Conservation (phyloP, 306 rosid genomes). For the Benincasa hispida region DNA sequence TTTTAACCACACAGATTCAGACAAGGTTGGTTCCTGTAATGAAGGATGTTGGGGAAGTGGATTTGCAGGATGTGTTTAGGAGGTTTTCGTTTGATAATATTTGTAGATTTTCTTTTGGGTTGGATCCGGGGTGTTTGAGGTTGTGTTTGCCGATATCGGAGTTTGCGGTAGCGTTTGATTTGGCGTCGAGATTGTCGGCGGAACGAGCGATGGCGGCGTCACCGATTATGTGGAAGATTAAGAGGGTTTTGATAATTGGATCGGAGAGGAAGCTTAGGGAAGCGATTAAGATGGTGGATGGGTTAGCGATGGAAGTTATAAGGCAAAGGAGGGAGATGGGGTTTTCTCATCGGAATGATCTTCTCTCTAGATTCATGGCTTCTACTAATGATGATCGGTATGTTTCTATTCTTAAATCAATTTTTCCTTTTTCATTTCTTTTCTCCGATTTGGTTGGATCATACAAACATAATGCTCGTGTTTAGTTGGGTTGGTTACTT, state of each 20-base stretch:
- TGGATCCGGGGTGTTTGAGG: slow-evolving; percentile 66
- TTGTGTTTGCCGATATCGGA: slow-evolving; percentile 29
- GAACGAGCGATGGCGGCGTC: slow-evolving; percentile 49
- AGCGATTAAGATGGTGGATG: slow-evolving; percentile 30
- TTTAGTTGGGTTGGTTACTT: background rate
- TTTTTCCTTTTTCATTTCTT: background rate
- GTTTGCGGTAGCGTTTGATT: slow-evolving; percentile 43
- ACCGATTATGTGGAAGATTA: slow-evolving; percentile 49
- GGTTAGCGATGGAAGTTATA: slow-evolving; percentile 30
- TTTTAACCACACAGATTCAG: slow-evolving; percentile 29
- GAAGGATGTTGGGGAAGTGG: slow-evolving; percentile 10
- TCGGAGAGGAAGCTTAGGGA: slow-evolving; percentile 41
- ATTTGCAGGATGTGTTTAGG: slow-evolving; percentile 58
- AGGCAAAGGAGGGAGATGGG: slow-evolving; percentile 25
- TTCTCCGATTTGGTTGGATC: background rate
- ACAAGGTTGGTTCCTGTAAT: slow-evolving; percentile 29
- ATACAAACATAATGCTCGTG: background rate
- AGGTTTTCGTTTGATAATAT: slow-evolving; percentile 73
- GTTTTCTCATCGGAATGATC: slow-evolving; percentile 20
- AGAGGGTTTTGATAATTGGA: slow-evolving; percentile 36
- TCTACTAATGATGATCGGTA: slow-evolving; percentile 32
- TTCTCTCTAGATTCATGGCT: slow-evolving; percentile 68
- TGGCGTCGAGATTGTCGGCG: slow-evolving; percentile 53
- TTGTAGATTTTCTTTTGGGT: slow-evolving; percentile 57
- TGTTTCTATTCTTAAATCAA: background rate